Evolutionary conservation across 1,284 basidiomycete genomes (phyloP), one percentile per base, ranked within the genome.

Genomic region (Malassezia brasiliensis): DNA sequence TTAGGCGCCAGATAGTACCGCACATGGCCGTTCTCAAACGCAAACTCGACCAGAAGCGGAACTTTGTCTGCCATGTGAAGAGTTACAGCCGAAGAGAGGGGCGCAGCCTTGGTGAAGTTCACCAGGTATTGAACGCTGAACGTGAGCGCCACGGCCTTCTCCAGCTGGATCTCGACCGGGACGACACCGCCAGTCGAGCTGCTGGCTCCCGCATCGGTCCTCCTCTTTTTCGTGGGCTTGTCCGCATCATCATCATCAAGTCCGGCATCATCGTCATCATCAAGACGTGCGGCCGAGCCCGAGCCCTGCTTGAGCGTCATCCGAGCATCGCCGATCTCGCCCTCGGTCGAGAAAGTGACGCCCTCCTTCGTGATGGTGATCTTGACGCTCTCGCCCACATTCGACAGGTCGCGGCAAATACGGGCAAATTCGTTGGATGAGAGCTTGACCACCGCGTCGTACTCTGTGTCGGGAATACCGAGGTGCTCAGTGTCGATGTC

Each of bases 281-380:
- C 66, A 6, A 60, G 57, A 7, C 61, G 44, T 0, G 63, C 60
- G 1, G 75, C 77, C 22, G 64, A 76, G 22, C 77, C 78, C 4
- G 77, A 77, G 17, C 77, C 78, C 61, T 87, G 88, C 77, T 89
- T 88, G 47, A 98, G 77, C 22, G 94, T 80, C 7, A 98, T 85
- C 64, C 79, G 85, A 1, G 90, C 93, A 55, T 88, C 90, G 11
- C 93, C 93, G 7, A 90, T 84, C 76, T 99, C 94, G 40, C 94
- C 94, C 48, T 96, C 91, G 42, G 85, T 83, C 10, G 83, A 82
- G 76, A 99, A 99, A n/a, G 88, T 81, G 17, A 96, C 86, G 41
- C 93, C 94, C 74, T 98, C 93, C 75, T 98, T 96, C 62, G 84
- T 84, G 38, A 94, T 90, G 67, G 96, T 90, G 74, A 98, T 94